Percentiles rank a stretch among this genome's conserved stretches.
phyloP scores from a whole-genome alignment of 768 basidiomycete species.

The Arthromyces matolae region DNA sequence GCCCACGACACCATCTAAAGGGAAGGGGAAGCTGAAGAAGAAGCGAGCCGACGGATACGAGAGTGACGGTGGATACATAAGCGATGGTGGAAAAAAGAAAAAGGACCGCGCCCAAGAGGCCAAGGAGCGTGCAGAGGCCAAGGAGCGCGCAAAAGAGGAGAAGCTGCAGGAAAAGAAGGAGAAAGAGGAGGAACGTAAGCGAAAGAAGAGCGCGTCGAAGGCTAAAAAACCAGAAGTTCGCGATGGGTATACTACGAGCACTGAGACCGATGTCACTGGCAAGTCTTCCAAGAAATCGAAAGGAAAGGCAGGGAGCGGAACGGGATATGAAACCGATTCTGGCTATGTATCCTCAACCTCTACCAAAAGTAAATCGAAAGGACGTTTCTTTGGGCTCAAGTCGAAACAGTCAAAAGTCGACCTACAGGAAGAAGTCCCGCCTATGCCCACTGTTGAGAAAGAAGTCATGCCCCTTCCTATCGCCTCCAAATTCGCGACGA shows the following conservation, averaged over 20 bases:
- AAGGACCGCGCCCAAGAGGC: conserved; percentile 28
- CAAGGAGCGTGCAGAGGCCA: conserved; percentile 17
- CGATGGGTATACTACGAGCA: conserved; percentile 16
- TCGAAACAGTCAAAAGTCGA: conserved; percentile 37
- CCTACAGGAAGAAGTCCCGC: conserved; percentile 24
- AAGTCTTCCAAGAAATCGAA: conserved; percentile 21
- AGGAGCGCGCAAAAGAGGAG: conserved; percentile 20
- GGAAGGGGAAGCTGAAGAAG: conserved; percentile 42
- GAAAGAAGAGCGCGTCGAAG: conserved; percentile 28
- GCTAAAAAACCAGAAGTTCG: conserved; percentile 20
- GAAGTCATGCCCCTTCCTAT: conserved; percentile 40
- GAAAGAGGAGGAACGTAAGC: conserved; percentile 31
- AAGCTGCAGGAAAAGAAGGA: conserved; percentile 24
- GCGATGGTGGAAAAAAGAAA: conserved; percentile 36
- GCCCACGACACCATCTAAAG: conserved; percentile 16
- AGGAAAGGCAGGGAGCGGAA: conserved; percentile 24
- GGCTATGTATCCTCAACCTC: conserved; percentile 26
- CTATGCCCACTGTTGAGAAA: conserved; percentile 22
- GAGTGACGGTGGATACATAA: conserved; percentile 49
- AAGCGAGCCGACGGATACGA: conserved; percentile 46
- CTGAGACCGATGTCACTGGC: conserved; percentile 28
- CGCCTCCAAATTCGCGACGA: conserved; percentile 44
- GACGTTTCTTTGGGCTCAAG: conserved; percentile 42
- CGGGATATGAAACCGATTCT: conserved; percentile 41
- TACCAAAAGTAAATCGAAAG: conserved; percentile 34